Conservation (phyloP, 805 yeast species). For the Metschnikowia lochheadii region DNA sequence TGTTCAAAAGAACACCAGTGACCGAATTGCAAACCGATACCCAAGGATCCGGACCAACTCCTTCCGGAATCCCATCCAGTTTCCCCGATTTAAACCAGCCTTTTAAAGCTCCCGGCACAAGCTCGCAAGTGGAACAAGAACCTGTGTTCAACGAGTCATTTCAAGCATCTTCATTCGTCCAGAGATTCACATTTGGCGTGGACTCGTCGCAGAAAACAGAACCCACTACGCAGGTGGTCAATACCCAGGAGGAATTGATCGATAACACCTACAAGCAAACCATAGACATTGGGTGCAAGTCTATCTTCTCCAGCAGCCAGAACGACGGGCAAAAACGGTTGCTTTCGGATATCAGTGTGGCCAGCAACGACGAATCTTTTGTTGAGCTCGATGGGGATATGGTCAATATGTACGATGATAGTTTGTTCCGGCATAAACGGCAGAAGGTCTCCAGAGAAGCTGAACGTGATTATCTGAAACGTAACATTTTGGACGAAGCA, state of each 20-base stretch:
- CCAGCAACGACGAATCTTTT: constrained; percentile 9
- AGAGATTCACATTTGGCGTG: not conserved
- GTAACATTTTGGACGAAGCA: no score
- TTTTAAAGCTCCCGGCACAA: not conserved
- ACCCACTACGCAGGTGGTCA: constrained; percentile 32
- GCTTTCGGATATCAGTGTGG: constrained; percentile 2
- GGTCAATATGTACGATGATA: constrained; percentile 22
- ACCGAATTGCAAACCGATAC: not conserved
- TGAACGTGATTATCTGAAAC: not conserved
- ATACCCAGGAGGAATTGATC: constrained; percentile 24
- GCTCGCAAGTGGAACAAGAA: not conserved
- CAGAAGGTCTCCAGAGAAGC: not conserved
- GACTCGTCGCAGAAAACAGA: constrained; percentile 4
- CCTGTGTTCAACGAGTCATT: not conserved
- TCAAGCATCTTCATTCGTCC: not conserved
- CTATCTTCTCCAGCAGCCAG: constrained; percentile 21
- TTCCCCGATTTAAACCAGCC: not conserved
- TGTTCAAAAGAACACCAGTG: not conserved
- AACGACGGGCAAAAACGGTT: constrained; percentile 5
- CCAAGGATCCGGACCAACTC: not conserved
- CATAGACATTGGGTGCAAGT: constrained; percentile 13
- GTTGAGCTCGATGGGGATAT: constrained; percentile 18
- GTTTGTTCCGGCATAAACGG: constrained; percentile 22
- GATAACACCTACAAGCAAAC: constrained; percentile 4
- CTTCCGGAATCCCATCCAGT: not conserved